A percentile compares a stretch with the other conserved stretches of the same genome.
Evolutionary conservation across 495 filamentous ascomycete genomes (phyloP).

Genomic region (Margaritispora aquatica): DNA sequence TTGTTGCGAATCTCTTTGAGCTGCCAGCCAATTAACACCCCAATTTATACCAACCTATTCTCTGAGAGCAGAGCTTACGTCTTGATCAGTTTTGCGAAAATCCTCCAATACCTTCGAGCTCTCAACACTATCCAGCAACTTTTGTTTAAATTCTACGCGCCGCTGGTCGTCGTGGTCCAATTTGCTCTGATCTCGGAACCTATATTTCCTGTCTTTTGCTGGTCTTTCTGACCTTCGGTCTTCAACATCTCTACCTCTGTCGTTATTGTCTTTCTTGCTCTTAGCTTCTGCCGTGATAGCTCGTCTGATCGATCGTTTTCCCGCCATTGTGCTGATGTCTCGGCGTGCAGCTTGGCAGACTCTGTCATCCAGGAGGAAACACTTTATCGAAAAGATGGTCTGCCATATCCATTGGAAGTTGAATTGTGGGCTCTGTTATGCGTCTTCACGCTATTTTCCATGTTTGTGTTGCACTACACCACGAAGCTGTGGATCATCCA

Average conservation of each 20-base stretch:
- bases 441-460: background rate
- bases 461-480: background rate
- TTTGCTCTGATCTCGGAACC: slow-evolving; percentile 3
- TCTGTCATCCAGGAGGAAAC: background rate
- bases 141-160: slow-evolving; percentile 32
- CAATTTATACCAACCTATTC: too few species aligned
- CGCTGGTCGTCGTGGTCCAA: slow-evolving; percentile 12
- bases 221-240: background rate
- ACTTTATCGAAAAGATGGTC: background rate
- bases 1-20: slow-evolving; percentile 39
- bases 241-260: slow-evolving; percentile 8
- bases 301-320: slow-evolving; percentile 2
- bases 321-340: background rate
- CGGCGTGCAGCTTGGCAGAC: background rate
- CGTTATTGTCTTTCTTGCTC: background rate
- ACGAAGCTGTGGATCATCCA: background rate
- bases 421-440: background rate
- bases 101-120: slow-evolving; percentile 28
- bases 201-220: slow-evolving; percentile 6
- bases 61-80: slow-evolving; percentile 21
- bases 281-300: background rate
- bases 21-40: too few species aligned
- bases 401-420: background rate
- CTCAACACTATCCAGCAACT: slow-evolving; percentile 38
- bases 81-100: slow-evolving; percentile 36